These are phyloP conservation scores for Tolypocladium paradoxum DNA, from an alignment of 2,329 filamentous ascomycete genomes.

Conservation along the genomic window DNA sequence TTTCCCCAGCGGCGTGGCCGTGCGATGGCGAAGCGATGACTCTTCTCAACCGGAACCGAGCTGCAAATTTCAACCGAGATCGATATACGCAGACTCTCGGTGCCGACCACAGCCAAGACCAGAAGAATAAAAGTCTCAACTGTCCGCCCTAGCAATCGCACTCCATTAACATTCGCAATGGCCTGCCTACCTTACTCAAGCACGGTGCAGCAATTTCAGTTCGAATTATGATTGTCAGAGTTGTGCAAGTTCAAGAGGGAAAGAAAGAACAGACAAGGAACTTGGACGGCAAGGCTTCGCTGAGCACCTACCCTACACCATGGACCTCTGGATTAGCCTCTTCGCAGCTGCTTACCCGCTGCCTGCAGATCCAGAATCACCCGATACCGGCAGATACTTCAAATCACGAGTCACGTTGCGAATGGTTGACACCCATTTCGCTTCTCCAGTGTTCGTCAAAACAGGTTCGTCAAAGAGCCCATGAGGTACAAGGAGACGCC, in stretches of 20 bases:
- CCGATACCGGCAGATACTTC: background rate
- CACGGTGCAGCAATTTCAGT: background rate
- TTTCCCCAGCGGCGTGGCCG: background rate
- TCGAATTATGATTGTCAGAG: background rate
- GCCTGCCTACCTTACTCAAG: background rate
- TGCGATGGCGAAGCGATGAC: background rate
- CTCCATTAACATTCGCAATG: background rate
- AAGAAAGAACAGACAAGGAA: too few relatives aligned
- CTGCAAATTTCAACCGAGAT: background rate
- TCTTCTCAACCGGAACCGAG: background rate
- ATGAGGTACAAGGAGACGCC: background rate
- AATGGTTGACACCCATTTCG: too few relatives aligned
- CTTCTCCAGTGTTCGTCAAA: too few relatives aligned
- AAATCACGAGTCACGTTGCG: too few relatives aligned
- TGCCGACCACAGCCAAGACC: background rate
- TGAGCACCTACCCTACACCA: background rate
- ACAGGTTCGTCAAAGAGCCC: background rate
- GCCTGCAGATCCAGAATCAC: background rate
- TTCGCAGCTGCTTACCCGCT: background rate
- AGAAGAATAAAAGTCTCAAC: background rate
- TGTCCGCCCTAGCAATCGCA: background rate
- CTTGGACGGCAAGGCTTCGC: too few relatives aligned
- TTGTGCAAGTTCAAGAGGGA: background rate
- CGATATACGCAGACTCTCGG: background rate
- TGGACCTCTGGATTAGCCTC: background rate